Conservation (phyloP, 2,329 filamentous ascomycete genomes). For the Ophioceras dolichostomum region DNA sequence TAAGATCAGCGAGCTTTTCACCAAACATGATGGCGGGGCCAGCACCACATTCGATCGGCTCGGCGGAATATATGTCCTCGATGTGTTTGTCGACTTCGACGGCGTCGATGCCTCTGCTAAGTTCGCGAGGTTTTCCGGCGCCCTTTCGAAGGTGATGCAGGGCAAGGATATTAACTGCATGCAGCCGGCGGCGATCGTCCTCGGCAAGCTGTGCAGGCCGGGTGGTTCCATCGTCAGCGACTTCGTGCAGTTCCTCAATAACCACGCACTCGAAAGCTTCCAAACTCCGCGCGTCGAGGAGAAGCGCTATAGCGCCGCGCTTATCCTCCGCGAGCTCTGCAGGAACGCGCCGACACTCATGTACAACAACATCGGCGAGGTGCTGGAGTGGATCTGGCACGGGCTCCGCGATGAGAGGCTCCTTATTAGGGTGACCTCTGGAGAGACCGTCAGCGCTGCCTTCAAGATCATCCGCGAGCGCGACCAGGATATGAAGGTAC, state of each 20-base stretch:
- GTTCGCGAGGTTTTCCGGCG: constrained; percentile 87
- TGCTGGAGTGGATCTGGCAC: constrained; percentile 94
- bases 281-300: constrained; percentile 92
- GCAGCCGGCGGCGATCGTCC: constrained; percentile 75
- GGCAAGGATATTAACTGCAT: constrained; percentile 88
- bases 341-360: constrained; percentile 90
- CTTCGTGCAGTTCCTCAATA: constrained; percentile 91
- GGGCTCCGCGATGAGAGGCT: constrained; percentile 82
- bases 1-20: constrained; percentile 54
- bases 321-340: constrained; percentile 82
- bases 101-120: constrained; percentile 88
- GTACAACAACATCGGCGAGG: constrained; percentile 88
- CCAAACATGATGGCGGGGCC: constrained; percentile 41
- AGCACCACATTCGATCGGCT: constrained; percentile 73
- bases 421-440: constrained; percentile 82
- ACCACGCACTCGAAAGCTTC: constrained; percentile 91
- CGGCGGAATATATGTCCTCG: constrained; percentile 83
- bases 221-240: constrained; percentile 91
- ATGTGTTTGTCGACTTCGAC: constrained; percentile 90
- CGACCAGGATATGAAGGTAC: constrained; percentile 74
- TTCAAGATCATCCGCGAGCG: constrained; percentile 92
- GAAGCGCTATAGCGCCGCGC: constrained; percentile 81
- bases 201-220: constrained; percentile 83
- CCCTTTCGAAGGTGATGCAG: constrained; percentile 74
- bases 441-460: constrained; percentile 86